Evolutionary conservation across 2,329 filamentous ascomycete genomes (phyloP), one percentile per base, ranked within the genome.

Genomic region (Camptophora hylomeconis): DNA sequence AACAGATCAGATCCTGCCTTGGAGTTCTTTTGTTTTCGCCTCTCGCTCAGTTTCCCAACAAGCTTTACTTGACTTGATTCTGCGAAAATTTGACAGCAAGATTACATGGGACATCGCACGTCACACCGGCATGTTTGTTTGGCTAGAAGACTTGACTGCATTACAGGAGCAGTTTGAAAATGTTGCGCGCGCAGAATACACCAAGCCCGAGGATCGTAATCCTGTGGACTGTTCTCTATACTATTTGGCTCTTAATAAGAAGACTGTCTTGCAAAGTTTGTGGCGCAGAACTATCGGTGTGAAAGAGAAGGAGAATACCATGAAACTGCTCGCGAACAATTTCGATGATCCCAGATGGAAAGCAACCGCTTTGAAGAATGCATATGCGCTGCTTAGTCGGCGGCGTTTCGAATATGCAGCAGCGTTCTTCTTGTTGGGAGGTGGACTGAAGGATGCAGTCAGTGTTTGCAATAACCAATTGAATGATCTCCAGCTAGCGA

Each of bases 201-300:
- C 82, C 10, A 83, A 81, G 41, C 75, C 73, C 13, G 83, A 93
- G 17, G 69, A 80, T 33, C 89, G 84, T 51, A 87, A 92, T 43
- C 89, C 89, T 0, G 72, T 92, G 6, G 80, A 93, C 46, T 95
- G 89, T 55, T 82, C 78, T 40, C 60, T 98, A 6, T 92, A 80
- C 56, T 98, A 95, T 51, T 65, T 98, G 11, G 87, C 92, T 0
- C 65, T 98, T 8, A 72, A 69, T 41, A 95, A 94, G 60, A 98
- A 98, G 53, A 68, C 79, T 2, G 79, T 95, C 0, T 68, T 98
- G 1, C 72, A 92, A 41, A 86, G 84, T 1, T 63, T 98, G 1
- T 98, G 89, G 89, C 74, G 92, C 11, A 94, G 95, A 71, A 86
- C 89, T 5, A 73, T 64, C 21, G 89, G 89, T 76, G 79, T 92